These are phyloP conservation scores for Metarhizium rileyi DNA, from an alignment of 2,329 filamentous ascomycete genomes.

Conservation along the genomic window DNA sequence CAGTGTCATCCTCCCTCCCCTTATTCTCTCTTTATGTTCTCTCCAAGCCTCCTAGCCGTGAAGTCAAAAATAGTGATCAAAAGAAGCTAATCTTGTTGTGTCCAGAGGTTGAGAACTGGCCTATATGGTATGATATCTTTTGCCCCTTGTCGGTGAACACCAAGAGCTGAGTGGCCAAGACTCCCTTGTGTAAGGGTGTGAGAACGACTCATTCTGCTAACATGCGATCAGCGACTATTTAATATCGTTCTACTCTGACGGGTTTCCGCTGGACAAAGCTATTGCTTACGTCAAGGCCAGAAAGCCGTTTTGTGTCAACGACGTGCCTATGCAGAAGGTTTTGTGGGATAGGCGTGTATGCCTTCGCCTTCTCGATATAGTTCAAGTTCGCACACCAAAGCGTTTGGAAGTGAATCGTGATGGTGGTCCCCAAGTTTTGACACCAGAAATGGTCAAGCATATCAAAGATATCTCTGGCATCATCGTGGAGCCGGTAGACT, in stretches of 20 bases:
- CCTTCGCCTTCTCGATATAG: conserved; percentile 75
- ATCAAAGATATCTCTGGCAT: conserved; percentile 75
- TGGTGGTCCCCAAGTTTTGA: conserved; percentile 73
- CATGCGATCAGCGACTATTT: conserved; percentile 60
- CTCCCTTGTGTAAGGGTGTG: not conserved
- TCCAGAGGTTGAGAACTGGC: conserved; percentile 84
- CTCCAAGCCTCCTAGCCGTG: not conserved
- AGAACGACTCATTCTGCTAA: conserved; percentile 5
- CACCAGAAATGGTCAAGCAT: conserved; percentile 68
- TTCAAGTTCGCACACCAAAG: conserved; percentile 80
- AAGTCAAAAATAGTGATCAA: not conserved
- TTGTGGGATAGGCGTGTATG: conserved; percentile 93
- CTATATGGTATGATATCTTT: conserved; percentile 55
- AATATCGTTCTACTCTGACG: conserved; percentile 97
- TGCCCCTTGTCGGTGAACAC: conserved; percentile 21
- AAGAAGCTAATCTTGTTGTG: conserved; percentile 1
- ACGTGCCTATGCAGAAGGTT: conserved; percentile 93
- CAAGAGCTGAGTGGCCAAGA: conserved; percentile 22
- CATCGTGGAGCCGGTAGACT: conserved; percentile 57
- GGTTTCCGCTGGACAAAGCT: conserved; percentile 92
- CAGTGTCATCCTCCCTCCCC: not conserved
- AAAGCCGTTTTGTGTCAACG: conserved; percentile 95
- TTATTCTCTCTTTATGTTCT: not conserved
- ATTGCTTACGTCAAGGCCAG: conserved; percentile 89
- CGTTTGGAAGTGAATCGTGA: conserved; percentile 88